Base-by-base conservation (phyloP, 768 basidiomycete species). In the Dioszegia crocea region DNA sequence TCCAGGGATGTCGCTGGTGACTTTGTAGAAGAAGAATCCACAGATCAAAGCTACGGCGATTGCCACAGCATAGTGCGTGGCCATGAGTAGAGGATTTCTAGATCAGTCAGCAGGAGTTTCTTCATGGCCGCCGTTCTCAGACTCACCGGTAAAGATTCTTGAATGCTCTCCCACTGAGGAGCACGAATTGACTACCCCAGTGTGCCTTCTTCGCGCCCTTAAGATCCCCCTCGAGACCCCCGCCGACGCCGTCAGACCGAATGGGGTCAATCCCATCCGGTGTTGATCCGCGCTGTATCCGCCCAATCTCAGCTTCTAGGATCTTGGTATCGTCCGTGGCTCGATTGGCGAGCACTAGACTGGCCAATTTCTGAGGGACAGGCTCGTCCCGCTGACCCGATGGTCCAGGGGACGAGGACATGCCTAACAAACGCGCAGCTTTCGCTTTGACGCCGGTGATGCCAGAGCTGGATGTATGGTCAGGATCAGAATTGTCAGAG, bases 121-220 rank as follows among this genome's bases (percentile, higher is more conserved):
- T 9, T 4, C 21, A 46, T 10, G 24, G 6, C 10, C 19, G 21
- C 14, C 11, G n/a, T n/a, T n/a, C n/a, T n/a, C 10, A 23, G 24
- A 29, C 70, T 62, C 33, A 76, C 75, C 94, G 82, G 75, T 99
- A 98, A 60, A 99, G 77, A 71, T 98, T 98, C 83, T 98, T 98
- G 82, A 99, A 98, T 21, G 94, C 92, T 57, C 96, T 79, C 24
- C 93, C 93, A 73, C 91, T 96, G 73, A 99, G 78, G 57, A 97
- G 93, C 74, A 84, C 83, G 71, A 99, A 98, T 79, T 99, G 96
- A 17, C 88, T 93, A 41, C 81, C 81, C 84, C 86, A 91, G 62
- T 83, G 87, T 6, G 94, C 96, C 56, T 91, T 83, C 76, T 87
- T 72, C 66, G 74, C 79, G 8, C 75, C 76, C 17, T 71, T 50